These are phyloP conservation scores for Raddia distichophylla DNA, from an alignment of 176 grass and related monocot genomes.

Conservation along the genomic window DNA sequence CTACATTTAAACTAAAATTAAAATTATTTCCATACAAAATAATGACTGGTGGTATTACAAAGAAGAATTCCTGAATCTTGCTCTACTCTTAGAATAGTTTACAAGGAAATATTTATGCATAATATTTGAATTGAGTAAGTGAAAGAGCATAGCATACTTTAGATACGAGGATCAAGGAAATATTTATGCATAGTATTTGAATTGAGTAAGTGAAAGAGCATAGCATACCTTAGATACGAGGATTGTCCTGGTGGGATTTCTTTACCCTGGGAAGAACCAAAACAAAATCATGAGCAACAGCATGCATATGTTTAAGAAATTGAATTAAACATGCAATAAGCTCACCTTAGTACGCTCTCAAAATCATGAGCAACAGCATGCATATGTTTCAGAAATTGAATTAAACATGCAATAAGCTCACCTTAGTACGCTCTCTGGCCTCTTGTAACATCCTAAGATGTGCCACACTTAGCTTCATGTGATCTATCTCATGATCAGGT, in stretches of 20 bases:
- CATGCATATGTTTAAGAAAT: conserved; percentile 26
- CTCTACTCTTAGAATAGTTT: not conserved
- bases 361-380: conserved; percentile 32
- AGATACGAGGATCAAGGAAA: conserved; percentile 37
- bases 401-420: conserved; percentile 37
- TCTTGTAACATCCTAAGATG: conserved; percentile 73
- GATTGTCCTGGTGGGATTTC: conserved; percentile 39
- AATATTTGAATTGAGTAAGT: conserved; percentile 21
- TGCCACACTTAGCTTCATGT: conserved; percentile 57
- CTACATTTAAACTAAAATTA: not conserved
- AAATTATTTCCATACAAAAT: conserved; percentile 4
- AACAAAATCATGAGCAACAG: conserved; percentile 35
- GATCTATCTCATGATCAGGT: conserved; percentile 52
- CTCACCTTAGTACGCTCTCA: conserved; percentile 48
- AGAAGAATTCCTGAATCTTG: not conserved
- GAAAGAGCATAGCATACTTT: conserved; percentile 44
- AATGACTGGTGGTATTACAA: conserved; percentile 2
- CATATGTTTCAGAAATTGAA: conserved; percentile 26
- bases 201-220: conserved; percentile 12
- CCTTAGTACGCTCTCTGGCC: conserved; percentile 46
- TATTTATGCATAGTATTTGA: conserved; percentile 18
- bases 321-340: conserved; percentile 27
- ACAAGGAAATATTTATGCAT: conserved; percentile 9
- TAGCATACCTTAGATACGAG: conserved; percentile 54
- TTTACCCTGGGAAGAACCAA: conserved; percentile 49